A percentile compares a stretch with the other conserved stretches of the same genome.
Evolutionary conservation across 768 basidiomycete genomes (phyloP).

Genomic region (Pleurotus eryngii): DNA sequence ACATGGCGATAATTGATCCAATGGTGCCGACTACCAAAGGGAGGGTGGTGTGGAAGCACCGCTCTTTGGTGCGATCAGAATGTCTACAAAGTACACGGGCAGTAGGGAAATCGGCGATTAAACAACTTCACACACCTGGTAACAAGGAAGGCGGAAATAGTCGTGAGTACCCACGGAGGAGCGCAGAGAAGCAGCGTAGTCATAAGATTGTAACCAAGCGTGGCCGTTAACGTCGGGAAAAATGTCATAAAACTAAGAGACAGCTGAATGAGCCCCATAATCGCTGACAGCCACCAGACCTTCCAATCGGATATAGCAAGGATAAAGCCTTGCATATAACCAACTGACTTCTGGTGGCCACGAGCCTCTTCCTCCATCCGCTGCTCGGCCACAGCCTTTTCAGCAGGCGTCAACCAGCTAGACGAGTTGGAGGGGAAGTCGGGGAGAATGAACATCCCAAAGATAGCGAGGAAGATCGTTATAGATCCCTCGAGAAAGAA

Average conservation of each 20-base stretch:
- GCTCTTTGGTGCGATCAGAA: constrained; percentile 3
- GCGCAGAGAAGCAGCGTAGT: constrained; percentile 55
- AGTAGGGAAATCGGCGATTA: neutral
- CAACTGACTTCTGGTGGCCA: constrained; percentile 25
- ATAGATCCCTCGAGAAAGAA: constrained; percentile 39
- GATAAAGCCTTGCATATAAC: constrained; percentile 36
- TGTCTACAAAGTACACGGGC: constrained; percentile 5
- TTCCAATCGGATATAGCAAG: constrained; percentile 57
- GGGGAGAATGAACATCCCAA: constrained; percentile 39
- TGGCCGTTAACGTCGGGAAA: constrained; percentile 54
- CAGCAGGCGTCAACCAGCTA: constrained; percentile 31
- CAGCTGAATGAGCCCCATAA: constrained; percentile 42
- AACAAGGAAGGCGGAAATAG: neutral
- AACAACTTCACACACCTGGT: neutral
- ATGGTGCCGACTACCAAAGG: neutral
- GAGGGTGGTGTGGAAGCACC: constrained; percentile 2
- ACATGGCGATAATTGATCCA: constrained; percentile 4
- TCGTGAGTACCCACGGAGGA: constrained; percentile 29
- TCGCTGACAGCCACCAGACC: constrained; percentile 57
- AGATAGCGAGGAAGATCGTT: constrained; percentile 38
- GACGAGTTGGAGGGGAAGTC: constrained; percentile 39
- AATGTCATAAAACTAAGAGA: constrained; percentile 55
- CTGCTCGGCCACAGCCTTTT: constrained; percentile 37
- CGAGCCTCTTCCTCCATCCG: constrained; percentile 47
- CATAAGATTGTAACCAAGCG: constrained; percentile 48